Base-by-base conservation (phyloP, 73 alveolate species). In the Paramecium primaurelia region DNA sequence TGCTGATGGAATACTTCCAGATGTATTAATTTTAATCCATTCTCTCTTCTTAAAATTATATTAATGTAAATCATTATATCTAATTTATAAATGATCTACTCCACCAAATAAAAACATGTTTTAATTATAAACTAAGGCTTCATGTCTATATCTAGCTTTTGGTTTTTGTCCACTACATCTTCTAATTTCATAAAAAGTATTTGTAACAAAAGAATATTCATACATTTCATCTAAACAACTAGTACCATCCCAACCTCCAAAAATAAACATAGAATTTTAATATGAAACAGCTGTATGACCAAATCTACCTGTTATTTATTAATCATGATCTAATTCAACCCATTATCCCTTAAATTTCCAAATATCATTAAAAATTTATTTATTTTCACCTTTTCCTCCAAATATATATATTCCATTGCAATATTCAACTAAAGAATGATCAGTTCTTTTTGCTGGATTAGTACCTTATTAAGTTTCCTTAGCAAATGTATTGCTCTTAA, bases 201-300 rank as follows among this genome's bases (percentile, higher is more conserved):
- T 80, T 0, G 91, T 45, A 6, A 80, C 93, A 75, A 93, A 95
- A 22, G 98, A 92, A 51, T 77, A 97, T 77, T 97, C 97, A 80
- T 94, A 94, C 47, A 97, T 77, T 87, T 97, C 99, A 88, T 96
- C 99, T 59, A 97, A 94, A 20, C 99, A 96, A 68, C 95, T 98
- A 59, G 95, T 98, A 8, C 99, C 99, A 93, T 97, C 96, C 99
- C 99, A 97, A 3, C 99, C 99, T 3, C 99, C 99, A 83, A 97
- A 97, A 54, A 97, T 93, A 59, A 69, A 95, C 99, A 97, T 96
- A 77, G 93, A 75, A 86, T 75, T 73, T 60, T 90, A 89, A 73
- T 92, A 95, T 38, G 92, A 88, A 26, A 96, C 96, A 36, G 99
- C 98, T 18, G 98, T 92, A 73, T 97, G 99, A 30, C 99, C 99